Conservation (phyloP, 2,329 filamentous ascomycete genomes). For the Helotiales sp. region DNA sequence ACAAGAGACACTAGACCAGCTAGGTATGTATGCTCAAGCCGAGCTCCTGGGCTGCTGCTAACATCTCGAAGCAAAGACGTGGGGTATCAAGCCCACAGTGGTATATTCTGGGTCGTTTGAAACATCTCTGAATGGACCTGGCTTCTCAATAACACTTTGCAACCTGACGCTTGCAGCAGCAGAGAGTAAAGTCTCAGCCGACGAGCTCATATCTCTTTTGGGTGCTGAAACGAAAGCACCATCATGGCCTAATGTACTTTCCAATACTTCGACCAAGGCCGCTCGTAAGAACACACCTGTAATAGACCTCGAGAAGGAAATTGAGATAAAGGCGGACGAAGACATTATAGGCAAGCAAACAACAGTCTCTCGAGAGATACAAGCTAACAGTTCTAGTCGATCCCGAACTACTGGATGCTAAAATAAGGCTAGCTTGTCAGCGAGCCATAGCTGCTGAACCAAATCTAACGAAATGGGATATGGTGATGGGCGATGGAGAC, state of each 20-base stretch:
- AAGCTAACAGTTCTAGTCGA: conserved; percentile 27
- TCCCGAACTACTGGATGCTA: conserved; percentile 29
- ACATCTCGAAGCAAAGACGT: conserved; percentile 40
- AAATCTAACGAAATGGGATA: conserved; percentile 53
- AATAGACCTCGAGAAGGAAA: conserved; percentile 25
- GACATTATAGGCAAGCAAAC: conserved; percentile 22
- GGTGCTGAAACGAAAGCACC: conserved; percentile 49
- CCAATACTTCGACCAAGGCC: conserved; percentile 26
- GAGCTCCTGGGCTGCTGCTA: neutral
- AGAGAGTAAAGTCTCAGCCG: conserved; percentile 25
- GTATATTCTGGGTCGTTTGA: conserved; percentile 51
- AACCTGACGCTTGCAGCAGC: conserved; percentile 44
- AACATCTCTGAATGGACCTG: conserved; percentile 54
- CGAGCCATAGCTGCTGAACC: conserved; percentile 45
- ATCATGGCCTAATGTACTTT: conserved; percentile 30
- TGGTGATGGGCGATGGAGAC: conserved; percentile 37
- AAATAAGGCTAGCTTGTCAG: conserved; percentile 34
- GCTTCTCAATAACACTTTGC: conserved; percentile 55
- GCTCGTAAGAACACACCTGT: conserved; percentile 3
- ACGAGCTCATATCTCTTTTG: conserved; percentile 47
- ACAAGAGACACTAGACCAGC: conserved; percentile 40
- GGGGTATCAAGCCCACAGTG: conserved; percentile 47
- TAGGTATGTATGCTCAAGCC: conserved; percentile 27
- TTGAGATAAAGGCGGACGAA: conserved; percentile 16
- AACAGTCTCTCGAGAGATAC: neutral